These are phyloP conservation scores for Metschnikowia baotianmanensis DNA, from an alignment of 805 yeast species.

Conservation along the genomic window DNA sequence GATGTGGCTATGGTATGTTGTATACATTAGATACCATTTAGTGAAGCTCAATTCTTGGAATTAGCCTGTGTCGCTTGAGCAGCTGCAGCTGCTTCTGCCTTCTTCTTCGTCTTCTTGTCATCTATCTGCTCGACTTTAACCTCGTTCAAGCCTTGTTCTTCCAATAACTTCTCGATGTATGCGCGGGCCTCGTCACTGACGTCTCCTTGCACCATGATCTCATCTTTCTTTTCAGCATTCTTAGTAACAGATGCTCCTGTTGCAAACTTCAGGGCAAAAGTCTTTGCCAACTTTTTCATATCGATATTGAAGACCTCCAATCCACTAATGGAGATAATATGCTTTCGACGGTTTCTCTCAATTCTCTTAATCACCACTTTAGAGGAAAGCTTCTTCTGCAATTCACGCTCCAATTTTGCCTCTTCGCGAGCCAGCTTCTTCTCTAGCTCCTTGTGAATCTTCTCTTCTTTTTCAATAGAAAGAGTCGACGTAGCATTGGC, in stretches of 20 bases:
- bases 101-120: slow-evolving; percentile 71
- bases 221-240: slow-evolving; percentile 88
- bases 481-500: slow-evolving; percentile 59
- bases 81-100: slow-evolving; percentile 20
- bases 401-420: slow-evolving; percentile 78
- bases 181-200: slow-evolving; percentile 88
- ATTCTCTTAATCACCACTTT: slow-evolving; percentile 82
- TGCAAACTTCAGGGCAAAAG: slow-evolving; percentile 91
- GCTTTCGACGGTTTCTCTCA: slow-evolving; percentile 86
- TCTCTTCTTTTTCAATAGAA: slow-evolving; percentile 75
- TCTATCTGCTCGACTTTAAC: slow-evolving; percentile 88
- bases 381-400: slow-evolving; percentile 72
- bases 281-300: slow-evolving; percentile 85
- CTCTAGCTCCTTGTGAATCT: slow-evolving; percentile 75
- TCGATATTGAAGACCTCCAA: slow-evolving; percentile 86
- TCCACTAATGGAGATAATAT: slow-evolving; percentile 81
- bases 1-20: too few relatives aligned
- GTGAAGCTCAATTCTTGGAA: slow-evolving; percentile 1
- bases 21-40: too few relatives aligned
- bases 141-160: slow-evolving; percentile 77
- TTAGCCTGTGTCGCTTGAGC: slow-evolving; percentile 12
- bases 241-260: slow-evolving; percentile 93
- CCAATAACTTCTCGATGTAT: slow-evolving; percentile 64
- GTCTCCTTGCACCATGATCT: slow-evolving; percentile 90
- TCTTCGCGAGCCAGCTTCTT: slow-evolving; percentile 86